phyloP scores from a whole-genome alignment of 2,329 filamentous ascomycete genomes.

The Diplocarpon mali region DNA sequence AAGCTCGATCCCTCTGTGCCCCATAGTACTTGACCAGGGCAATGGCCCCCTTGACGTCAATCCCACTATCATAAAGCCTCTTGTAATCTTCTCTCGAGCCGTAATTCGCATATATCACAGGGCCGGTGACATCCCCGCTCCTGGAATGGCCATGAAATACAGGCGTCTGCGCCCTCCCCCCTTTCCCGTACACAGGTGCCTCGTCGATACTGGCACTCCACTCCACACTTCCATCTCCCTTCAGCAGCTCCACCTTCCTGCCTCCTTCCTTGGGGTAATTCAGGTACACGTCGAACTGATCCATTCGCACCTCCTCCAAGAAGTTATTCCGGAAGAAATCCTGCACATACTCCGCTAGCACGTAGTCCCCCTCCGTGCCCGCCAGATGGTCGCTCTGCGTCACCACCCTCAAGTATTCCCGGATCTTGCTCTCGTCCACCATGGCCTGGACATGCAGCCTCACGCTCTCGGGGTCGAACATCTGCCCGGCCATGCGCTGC shows the following conservation, averaged over 20 bases:
- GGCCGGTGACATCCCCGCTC: constrained; percentile 74
- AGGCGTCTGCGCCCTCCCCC: constrained; percentile 55
- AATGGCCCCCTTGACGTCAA: constrained; percentile 70
- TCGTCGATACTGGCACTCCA: constrained; percentile 86
- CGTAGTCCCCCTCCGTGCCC: constrained; percentile 87
- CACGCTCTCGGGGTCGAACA: constrained; percentile 77
- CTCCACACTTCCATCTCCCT: constrained; percentile 47
- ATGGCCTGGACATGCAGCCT: constrained; percentile 62
- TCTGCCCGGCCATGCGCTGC: constrained; percentile 51
- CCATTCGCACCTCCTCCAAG: constrained; percentile 64
- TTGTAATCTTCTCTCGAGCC: constrained; percentile 79
- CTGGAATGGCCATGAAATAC: constrained; percentile 86
- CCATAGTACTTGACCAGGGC: constrained; percentile 75
- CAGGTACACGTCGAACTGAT: constrained; percentile 79
- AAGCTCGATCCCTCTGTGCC: constrained; percentile 55
- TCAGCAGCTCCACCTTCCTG: constrained; percentile 69
- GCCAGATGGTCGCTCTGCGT: constrained; percentile 83
- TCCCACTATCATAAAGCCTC: constrained; percentile 54
- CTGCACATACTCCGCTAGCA: constrained; percentile 74
- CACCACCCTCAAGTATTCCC: constrained; percentile 64
- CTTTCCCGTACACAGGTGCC: constrained; percentile 53
- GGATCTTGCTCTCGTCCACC: constrained; percentile 59
- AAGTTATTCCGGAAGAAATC: constrained; percentile 60
- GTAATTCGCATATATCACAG: constrained; percentile 85
- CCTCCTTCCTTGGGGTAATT: constrained; percentile 79